phyloP scores from a whole-genome alignment of 1,284 basidiomycete species.

The Stereum hirsutum region DNA sequence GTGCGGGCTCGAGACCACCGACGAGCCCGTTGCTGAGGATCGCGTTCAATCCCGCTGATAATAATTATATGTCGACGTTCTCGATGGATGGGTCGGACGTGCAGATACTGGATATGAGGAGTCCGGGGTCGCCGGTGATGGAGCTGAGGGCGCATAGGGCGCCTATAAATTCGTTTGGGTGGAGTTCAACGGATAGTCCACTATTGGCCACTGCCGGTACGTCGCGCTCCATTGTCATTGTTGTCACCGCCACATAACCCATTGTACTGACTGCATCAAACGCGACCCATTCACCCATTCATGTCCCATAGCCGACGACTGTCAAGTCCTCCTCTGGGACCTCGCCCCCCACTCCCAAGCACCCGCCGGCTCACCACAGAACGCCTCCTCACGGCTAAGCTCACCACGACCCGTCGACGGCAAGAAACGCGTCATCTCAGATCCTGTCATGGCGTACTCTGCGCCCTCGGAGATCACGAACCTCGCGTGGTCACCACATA shows the following conservation, averaged over 20 bases:
- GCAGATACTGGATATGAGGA: constrained; percentile 90
- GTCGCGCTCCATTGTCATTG: no score
- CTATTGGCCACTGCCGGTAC: constrained; percentile 79
- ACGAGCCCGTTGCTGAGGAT: constrained; percentile 79
- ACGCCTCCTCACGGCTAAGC: constrained; percentile 57
- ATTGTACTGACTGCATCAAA: no score
- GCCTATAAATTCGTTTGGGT: constrained; percentile 77
- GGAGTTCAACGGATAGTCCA: constrained; percentile 77
- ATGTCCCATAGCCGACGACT: constrained; percentile 68
- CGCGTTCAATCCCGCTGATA: constrained; percentile 80
- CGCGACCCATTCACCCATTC: no score
- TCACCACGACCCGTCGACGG: constrained; percentile 62
- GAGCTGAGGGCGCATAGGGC: constrained; percentile 77
- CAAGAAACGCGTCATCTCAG: constrained; percentile 64
- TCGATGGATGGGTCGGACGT: constrained; percentile 83
- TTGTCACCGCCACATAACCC: no score
- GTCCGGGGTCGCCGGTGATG: constrained; percentile 87
- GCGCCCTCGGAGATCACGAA: constrained; percentile 77
- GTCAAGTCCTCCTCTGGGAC: constrained; percentile 87
- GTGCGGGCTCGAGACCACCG: constrained; percentile 53
- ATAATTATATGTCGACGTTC: constrained; percentile 91
- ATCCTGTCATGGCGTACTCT: constrained; percentile 79
- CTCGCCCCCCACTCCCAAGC: constrained; percentile 52
- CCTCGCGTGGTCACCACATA: constrained; percentile 79
- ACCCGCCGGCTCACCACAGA: constrained; percentile 49